These are phyloP conservation scores for Penicillium sp. DNA, from an alignment of 2,329 filamentous ascomycete species.

Conservation along the genomic window DNA sequence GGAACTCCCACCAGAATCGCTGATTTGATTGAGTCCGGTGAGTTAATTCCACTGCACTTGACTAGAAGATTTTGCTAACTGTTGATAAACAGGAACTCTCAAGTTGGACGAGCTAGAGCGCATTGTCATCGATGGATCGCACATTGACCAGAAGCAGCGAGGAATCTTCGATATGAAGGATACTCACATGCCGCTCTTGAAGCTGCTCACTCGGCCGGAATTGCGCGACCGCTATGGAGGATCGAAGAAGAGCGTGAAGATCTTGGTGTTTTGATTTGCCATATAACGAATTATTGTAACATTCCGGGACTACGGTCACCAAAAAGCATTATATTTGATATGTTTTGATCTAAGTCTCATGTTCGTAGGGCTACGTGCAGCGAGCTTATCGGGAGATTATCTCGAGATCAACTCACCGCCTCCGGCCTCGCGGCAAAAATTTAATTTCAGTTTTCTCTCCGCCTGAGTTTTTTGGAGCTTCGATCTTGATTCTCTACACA, in stretches of 20 bases:
- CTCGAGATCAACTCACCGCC: constrained; percentile 29
- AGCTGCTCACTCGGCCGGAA: constrained; percentile 70
- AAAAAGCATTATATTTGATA: background rate
- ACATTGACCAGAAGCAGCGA: constrained; percentile 92
- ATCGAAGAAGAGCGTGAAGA: constrained; percentile 56
- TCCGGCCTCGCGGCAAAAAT: constrained; percentile 28
- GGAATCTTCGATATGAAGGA: constrained; percentile 96
- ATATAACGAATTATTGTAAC: background rate
- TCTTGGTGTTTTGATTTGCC: constrained; percentile 50
- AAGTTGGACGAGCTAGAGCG: constrained; percentile 71
- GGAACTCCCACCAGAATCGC: constrained; percentile 83
- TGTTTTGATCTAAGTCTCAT: background rate
- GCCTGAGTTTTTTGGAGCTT: constrained; percentile 28
- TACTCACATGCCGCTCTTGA: constrained; percentile 76
- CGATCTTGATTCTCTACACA: constrained; percentile 4
- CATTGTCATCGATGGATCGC: constrained; percentile 85
- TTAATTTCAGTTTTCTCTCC: constrained; percentile 29
- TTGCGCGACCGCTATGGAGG: constrained; percentile 69
- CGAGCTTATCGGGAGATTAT: background rate
- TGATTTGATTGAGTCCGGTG: constrained; percentile 80
- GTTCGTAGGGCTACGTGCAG: no score
- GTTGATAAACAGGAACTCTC: constrained; percentile 60
- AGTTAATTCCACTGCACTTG: constrained; percentile 25
- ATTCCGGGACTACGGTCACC: background rate
- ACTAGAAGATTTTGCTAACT: constrained; percentile 3